A percentile compares a stretch with the other conserved stretches of the same genome.
Evolutionary conservation across 768 basidiomycete species (phyloP).

Genomic region (Mycena galericulata): DNA sequence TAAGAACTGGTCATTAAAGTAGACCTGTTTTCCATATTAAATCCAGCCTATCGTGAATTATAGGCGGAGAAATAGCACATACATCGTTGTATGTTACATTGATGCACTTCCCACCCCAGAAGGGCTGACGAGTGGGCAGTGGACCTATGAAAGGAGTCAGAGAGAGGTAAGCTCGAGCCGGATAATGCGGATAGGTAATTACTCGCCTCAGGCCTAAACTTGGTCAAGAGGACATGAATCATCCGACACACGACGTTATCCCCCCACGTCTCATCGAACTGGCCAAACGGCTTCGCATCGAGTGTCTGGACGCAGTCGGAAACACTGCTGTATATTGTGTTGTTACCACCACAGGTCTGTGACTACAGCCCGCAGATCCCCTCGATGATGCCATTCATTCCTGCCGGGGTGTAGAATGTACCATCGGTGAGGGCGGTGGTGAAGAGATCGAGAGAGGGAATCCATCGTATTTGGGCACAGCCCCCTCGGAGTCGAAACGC

Average conservation of each 20-base stretch:
- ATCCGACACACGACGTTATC: conserved; percentile 21
- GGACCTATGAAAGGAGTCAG: not conserved
- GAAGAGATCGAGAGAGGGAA: conserved; percentile 2
- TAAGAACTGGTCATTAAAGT: not conserved
- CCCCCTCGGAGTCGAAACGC: conserved; percentile 19
- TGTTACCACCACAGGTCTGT: conserved; percentile 15
- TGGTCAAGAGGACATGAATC: conserved; percentile 22
- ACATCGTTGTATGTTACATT: conserved; percentile 23
- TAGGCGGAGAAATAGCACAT: no score
- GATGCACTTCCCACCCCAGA: conserved; percentile 20
- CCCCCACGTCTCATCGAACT: conserved; percentile 12
- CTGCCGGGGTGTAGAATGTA: not conserved
- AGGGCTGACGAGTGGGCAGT: conserved; percentile 20
- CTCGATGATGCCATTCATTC: conserved; percentile 2
- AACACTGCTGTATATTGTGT: not conserved
- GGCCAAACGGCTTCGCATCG: conserved; percentile 8
- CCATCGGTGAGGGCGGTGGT: not conserved
- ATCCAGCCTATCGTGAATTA: no score
- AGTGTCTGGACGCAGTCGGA: conserved; percentile 4
- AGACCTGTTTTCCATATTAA: no score
- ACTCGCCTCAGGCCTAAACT: conserved; percentile 6
- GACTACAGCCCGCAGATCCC: conserved; percentile 4
- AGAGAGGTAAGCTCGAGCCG: not conserved
- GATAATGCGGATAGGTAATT: not conserved
- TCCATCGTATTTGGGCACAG: conserved; percentile 17